These are phyloP conservation scores for Cladophialophora chaetospira DNA, from an alignment of 2,329 filamentous ascomycete genomes.

Conservation along the genomic window DNA sequence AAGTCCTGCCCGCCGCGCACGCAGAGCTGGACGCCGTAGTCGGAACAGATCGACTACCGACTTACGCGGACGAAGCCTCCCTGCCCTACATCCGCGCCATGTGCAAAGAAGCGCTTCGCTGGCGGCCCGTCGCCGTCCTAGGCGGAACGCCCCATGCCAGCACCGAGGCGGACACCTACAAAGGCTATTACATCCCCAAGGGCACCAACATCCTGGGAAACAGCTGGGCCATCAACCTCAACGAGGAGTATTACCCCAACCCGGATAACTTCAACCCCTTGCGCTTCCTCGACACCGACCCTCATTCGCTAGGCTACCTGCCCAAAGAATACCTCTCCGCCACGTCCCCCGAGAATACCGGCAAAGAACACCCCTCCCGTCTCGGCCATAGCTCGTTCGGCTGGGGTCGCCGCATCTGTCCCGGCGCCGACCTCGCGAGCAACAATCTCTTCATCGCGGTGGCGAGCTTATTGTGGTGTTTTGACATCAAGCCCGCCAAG, in stretches of 20 bases:
- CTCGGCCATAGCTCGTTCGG: conserved; percentile 31
- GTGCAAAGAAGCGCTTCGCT: conserved; percentile 48
- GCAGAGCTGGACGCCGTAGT: conserved; percentile 43
- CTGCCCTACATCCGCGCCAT: conserved; percentile 45
- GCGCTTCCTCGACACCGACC: conserved; percentile 57
- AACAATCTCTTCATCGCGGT: conserved; percentile 56
- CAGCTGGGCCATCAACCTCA: conserved; percentile 54
- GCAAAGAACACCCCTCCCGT: conserved; percentile 28
- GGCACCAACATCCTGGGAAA: conserved; percentile 47
- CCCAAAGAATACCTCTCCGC: conserved; percentile 53
- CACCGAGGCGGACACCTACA: conserved; percentile 31
- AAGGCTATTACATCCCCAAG: conserved; percentile 53
- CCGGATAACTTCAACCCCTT: conserved; percentile 56
- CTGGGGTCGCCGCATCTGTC: conserved; percentile 34
- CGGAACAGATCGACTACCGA: conserved; percentile 36
- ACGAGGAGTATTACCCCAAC: conserved; percentile 54
- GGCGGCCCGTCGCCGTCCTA: conserved; percentile 43
- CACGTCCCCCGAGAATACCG: conserved; percentile 45
- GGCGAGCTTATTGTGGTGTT: conserved; percentile 58
- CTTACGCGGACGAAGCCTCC: conserved; percentile 39
- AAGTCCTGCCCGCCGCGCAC: conserved; percentile 33
- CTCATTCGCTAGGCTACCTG: conserved; percentile 51
- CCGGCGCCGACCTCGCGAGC: conserved; percentile 31
- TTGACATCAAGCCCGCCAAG: conserved; percentile 44
- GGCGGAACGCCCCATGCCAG: conserved; percentile 31